Base-by-base conservation (phyloP, 2,329 filamentous ascomycete species). In the Cytospora schulzeri region DNA sequence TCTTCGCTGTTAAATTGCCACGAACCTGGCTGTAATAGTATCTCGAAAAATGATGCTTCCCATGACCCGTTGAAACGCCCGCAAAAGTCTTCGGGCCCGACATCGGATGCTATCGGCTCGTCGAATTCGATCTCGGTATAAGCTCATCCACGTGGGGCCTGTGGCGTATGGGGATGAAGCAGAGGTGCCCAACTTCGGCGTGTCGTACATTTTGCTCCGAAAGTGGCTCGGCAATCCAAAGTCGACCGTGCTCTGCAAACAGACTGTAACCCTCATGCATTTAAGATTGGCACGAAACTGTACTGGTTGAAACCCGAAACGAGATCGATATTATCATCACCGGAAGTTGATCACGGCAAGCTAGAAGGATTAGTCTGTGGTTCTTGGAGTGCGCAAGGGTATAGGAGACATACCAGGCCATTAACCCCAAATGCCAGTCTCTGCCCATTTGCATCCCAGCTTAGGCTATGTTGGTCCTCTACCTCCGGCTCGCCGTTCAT, bases 371-470 rank as follows among this genome's bases (percentile, higher is more conserved):
- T 54, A 72, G 70, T 41, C 11, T 41, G 8, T 24, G 19, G 26
- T 12, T 35, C 19, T n/a, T 52, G 19, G 2, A 14, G 31, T n/a
- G 33, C 19, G 2, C 33, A n/a, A 35, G 17, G n/a, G 12, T n/a
- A 50, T 31, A 38, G 7, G 14, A 50, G 22, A 81, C 85, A 74
- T 80, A 88, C 86, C 72, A 83, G 78, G 69, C 82, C 88, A 69
- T 87, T 88, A 7, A 84, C 82, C 19, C 86, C 87, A 72, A 88
- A 89, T 0, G 86, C 86, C 64, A 89, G 76, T 69, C 85, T 87
- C 67, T 85, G 82, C 6, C 87, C 87, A 58, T 82, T 81, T 5
- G 82, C 78, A 74, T 89, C 86, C 87, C 87, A 89, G 68, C 81
- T 83, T 22, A 89, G 72, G 62, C 84, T 88, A 69, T 88, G 84